Percentiles rank a stretch among this genome's conserved stretches.
Conservation (phyloP, 805 yeast species). For the Pichia paraexigua region DNA sequence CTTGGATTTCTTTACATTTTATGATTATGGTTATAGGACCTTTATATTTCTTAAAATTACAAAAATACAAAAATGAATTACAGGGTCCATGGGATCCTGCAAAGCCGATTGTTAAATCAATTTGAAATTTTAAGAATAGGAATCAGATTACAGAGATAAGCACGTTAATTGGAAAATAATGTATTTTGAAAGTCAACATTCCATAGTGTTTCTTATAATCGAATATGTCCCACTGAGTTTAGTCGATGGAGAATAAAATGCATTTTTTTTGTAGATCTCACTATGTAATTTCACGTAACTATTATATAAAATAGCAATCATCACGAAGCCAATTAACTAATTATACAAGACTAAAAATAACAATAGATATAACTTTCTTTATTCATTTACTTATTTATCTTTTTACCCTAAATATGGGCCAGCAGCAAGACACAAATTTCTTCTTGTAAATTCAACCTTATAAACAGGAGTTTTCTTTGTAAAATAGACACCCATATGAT, state of each 20-base stretch:
- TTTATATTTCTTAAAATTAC: slow-evolving; percentile 59
- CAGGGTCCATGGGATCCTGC: slow-evolving; percentile 96
- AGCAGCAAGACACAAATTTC: slow-evolving; percentile 86
- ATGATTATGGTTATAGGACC: slow-evolving; percentile 55
- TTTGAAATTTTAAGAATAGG: slow-evolving; percentile 1
- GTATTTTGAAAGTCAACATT: too few species aligned
- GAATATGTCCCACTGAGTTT: too few species aligned
- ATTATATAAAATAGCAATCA: too few species aligned
- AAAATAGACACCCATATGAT: slow-evolving; percentile 87
- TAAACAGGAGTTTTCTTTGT: slow-evolving; percentile 93
- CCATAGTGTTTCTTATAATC: too few species aligned
- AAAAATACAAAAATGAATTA: slow-evolving; percentile 73
- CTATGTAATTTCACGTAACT: too few species aligned
- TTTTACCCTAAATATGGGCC: slow-evolving; percentile 57
- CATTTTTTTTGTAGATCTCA: too few species aligned
- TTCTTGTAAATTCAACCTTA: slow-evolving; percentile 83
- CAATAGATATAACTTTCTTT: background rate
- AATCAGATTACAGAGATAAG: too few species aligned
- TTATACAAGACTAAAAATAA: background rate
- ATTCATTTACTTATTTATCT: background rate
- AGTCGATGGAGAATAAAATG: too few species aligned
- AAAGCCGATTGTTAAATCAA: slow-evolving; percentile 48
- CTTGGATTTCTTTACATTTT: slow-evolving; percentile 45
- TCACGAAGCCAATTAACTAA: background rate
- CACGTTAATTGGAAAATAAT: too few species aligned